phyloP scores from a whole-genome alignment of 2,329 filamentous ascomycete species.

The Colletotrichum incanum region DNA sequence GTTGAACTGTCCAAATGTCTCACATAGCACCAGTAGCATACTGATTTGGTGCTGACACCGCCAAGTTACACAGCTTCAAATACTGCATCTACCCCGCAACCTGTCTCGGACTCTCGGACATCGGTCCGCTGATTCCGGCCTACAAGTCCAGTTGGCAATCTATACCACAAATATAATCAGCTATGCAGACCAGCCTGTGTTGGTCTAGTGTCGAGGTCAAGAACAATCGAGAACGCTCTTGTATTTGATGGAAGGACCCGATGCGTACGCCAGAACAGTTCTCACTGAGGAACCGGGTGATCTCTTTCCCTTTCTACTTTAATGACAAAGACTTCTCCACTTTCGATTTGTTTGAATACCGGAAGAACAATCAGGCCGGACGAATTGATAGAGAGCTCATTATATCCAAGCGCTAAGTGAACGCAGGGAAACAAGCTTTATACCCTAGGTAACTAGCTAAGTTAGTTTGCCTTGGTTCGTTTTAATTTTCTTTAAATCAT shows the following conservation, averaged over 20 bases:
- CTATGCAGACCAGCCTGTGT: neutral
- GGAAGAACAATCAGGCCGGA: neutral
- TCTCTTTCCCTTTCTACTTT: neutral
- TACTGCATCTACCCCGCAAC: neutral
- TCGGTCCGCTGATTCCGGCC: neutral
- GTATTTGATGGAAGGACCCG: neutral
- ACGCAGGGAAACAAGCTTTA: too few relatives aligned
- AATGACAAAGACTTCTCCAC: neutral
- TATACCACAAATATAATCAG: neutral
- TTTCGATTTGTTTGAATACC: neutral
- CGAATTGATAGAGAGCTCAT: neutral
- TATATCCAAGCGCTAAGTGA: too few relatives aligned
- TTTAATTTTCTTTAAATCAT: too few relatives aligned
- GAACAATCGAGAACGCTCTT: neutral
- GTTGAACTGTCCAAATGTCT: neutral
- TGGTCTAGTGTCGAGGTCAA: neutral
- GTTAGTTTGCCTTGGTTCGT: too few relatives aligned
- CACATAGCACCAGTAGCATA: neutral
- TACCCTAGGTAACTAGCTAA: too few relatives aligned
- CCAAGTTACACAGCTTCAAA: neutral
- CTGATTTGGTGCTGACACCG: neutral
- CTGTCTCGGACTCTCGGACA: neutral
- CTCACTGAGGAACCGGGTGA: neutral
- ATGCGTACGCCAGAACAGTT: neutral
- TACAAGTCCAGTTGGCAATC: neutral